phyloP scores from a whole-genome alignment of 1,139 yeast genomes.

The Saccharomyces pastorianus region DNA sequence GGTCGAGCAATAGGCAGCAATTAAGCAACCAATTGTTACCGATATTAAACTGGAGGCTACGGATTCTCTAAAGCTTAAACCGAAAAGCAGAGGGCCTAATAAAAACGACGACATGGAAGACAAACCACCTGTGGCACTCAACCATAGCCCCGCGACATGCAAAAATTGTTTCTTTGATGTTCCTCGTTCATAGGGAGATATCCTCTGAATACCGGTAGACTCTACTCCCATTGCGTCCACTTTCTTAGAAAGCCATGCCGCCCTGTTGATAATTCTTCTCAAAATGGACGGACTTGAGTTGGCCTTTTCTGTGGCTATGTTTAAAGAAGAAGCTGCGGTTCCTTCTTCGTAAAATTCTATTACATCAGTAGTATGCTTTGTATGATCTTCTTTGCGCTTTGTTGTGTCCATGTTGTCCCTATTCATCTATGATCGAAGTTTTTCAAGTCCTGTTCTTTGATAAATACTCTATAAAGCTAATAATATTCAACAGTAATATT shows the following conservation, averaged over 20 bases:
- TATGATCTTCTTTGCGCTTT: background rate
- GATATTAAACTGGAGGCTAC: slow-evolving; percentile 56
- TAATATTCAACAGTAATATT: background rate
- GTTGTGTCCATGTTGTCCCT: background rate
- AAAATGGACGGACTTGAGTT: background rate
- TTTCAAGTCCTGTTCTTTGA: background rate
- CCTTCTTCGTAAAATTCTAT: background rate
- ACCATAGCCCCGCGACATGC: slow-evolving; percentile 68
- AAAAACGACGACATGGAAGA: slow-evolving; percentile 79
- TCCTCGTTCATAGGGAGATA: slow-evolving; percentile 61
- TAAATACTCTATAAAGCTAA: background rate
- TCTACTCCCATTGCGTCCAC: slow-evolving; percentile 58
- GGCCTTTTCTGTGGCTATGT: background rate
- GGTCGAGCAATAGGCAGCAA: slow-evolving; percentile 73
- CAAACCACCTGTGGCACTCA: slow-evolving; percentile 76
- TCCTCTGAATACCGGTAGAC: slow-evolving; percentile 72
- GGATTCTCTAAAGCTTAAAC: slow-evolving; percentile 56
- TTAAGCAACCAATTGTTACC: slow-evolving; percentile 54
- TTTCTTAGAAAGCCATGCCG: slow-evolving; percentile 25
- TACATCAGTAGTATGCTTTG: background rate
- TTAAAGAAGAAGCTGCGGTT: background rate
- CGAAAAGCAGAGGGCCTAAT: slow-evolving; percentile 63
- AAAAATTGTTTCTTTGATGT: slow-evolving; percentile 45
- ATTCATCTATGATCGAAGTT: background rate
- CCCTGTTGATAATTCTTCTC: background rate